Conservation (phyloP, 768 basidiomycete species). For the Leccinum obscurum region DNA sequence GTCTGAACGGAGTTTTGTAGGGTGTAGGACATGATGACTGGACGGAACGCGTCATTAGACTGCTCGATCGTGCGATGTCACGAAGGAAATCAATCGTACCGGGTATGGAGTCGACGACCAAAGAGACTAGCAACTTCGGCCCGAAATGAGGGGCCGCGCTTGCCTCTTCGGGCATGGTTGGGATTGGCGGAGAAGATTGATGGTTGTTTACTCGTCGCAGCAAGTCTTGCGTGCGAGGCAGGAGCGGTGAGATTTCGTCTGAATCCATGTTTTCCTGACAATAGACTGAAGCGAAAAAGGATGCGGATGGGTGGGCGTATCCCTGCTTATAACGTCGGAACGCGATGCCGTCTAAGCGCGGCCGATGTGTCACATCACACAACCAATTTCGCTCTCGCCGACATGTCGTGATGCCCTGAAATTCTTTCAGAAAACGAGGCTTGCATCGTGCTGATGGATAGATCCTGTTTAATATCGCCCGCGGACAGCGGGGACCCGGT, state of each 20-base stretch:
- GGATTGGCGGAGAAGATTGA: slow-evolving; percentile 17
- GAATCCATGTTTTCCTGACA: slow-evolving; percentile 15
- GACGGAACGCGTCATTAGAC: neutral
- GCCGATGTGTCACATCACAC: neutral
- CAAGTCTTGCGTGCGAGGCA: slow-evolving; percentile 16
- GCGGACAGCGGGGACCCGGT: neutral
- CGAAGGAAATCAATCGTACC: slow-evolving; percentile 37
- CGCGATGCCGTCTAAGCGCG: slow-evolving; percentile 10
- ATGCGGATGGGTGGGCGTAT: neutral
- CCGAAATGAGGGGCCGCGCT: slow-evolving; percentile 19
- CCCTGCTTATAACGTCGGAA: slow-evolving; percentile 19
- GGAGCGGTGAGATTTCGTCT: slow-evolving; percentile 35
- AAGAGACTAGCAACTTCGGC: slow-evolving; percentile 42
- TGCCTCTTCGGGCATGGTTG: slow-evolving; percentile 32
- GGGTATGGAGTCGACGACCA: slow-evolving; percentile 59
- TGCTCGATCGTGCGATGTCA: neutral
- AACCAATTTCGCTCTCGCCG: neutral
- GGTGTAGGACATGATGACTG: slow-evolving; percentile 68
- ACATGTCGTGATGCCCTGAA: neutral
- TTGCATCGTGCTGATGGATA: slow-evolving; percentile 31
- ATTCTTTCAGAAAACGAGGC: slow-evolving; percentile 22
- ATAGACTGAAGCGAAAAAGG: slow-evolving; percentile 11
- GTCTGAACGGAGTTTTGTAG: slow-evolving; percentile 78
- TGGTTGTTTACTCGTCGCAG: slow-evolving; percentile 9
- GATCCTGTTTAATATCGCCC: slow-evolving; percentile 3